Conservation (phyloP, 2,329 filamentous ascomycete species). For the Xylaria sp. region DNA sequence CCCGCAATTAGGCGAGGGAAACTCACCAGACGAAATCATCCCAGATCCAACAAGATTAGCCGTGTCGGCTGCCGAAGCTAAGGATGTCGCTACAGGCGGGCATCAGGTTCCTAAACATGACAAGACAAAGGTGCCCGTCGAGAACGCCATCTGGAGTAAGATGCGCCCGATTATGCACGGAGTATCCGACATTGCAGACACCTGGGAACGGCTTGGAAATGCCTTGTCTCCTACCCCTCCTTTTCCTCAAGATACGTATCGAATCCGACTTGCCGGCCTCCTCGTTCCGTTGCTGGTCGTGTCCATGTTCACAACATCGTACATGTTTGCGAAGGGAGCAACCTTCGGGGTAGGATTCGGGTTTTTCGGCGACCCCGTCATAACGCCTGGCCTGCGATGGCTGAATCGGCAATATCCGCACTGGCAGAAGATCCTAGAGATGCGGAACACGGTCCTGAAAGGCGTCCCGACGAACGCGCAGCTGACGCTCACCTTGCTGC, state of each 20-base stretch:
- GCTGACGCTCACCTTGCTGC: conserved; percentile 80
- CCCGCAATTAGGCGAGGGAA: conserved; percentile 53
- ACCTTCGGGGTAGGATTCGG: conserved; percentile 76
- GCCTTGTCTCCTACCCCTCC: conserved; percentile 72
- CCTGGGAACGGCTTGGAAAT: conserved; percentile 54
- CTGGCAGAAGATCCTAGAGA: conserved; percentile 79
- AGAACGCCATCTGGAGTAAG: conserved; percentile 79
- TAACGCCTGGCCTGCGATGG: conserved; percentile 66
- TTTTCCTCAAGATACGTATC: conserved; percentile 64
- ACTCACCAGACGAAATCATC: conserved; percentile 42
- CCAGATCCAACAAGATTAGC: conserved; percentile 54
- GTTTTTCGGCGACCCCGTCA: conserved; percentile 83
- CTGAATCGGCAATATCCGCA: conserved; percentile 71
- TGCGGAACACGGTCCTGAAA: conserved; percentile 80
- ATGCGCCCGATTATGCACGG: conserved; percentile 77
- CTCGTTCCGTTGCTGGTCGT: conserved; percentile 62
- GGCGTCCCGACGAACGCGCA: conserved; percentile 89
- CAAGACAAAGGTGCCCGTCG: conserved; percentile 82
- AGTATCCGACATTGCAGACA: conserved; percentile 60
- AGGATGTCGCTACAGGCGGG: conserved; percentile 57
- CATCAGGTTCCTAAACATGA: conserved; percentile 66
- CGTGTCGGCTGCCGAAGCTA: conserved; percentile 53
- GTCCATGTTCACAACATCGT: conserved; percentile 65
- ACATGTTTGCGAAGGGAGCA: conserved; percentile 71
- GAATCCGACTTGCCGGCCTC: conserved; percentile 64